Evolutionary conservation across 257 asterid species (phyloP).

Genomic region (Solanum raphanifolium): DNA sequence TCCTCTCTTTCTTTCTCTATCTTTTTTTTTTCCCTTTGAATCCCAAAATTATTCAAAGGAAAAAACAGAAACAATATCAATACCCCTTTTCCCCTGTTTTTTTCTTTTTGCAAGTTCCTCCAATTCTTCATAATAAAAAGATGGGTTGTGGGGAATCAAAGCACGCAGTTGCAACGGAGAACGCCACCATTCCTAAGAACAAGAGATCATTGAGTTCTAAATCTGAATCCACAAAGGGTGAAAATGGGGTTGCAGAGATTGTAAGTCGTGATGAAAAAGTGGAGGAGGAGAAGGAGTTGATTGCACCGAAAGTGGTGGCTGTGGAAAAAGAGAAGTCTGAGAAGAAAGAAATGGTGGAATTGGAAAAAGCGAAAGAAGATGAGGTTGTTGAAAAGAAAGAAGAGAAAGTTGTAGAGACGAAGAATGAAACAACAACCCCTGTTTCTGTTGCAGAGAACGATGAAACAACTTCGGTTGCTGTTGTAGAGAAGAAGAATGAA

Average conservation of each 20-base stretch:
- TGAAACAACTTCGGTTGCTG: not conserved
- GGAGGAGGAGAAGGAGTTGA: constrained; percentile 5
- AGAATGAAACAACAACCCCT: not conserved
- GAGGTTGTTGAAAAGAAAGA: not conserved
- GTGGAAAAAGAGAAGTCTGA: not conserved
- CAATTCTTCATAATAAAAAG: not conserved
- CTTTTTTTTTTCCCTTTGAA: not conserved
- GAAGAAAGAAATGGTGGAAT: not conserved
- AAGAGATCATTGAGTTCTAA: constrained; percentile 20
- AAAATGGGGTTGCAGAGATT: not conserved
- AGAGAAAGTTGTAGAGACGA: not conserved
- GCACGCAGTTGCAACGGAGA: constrained; percentile 64
- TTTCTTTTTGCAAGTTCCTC: not conserved
- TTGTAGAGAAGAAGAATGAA: not conserved
- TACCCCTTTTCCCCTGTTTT: not conserved
- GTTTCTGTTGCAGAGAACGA: not conserved
- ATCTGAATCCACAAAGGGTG: constrained; percentile 14
- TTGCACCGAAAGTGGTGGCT: not conserved
- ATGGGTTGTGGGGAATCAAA: constrained; percentile 94
- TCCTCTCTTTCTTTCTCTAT: constrained; percentile 14
- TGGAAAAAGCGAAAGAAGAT: not conserved
- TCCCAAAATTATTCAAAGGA: not conserved
- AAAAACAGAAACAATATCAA: not conserved
- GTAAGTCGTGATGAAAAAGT: not conserved
- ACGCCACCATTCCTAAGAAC: constrained; percentile 38